Base-by-base conservation (phyloP, 148 eudicot genomes). In the Vaccinium darrowii region DNA sequence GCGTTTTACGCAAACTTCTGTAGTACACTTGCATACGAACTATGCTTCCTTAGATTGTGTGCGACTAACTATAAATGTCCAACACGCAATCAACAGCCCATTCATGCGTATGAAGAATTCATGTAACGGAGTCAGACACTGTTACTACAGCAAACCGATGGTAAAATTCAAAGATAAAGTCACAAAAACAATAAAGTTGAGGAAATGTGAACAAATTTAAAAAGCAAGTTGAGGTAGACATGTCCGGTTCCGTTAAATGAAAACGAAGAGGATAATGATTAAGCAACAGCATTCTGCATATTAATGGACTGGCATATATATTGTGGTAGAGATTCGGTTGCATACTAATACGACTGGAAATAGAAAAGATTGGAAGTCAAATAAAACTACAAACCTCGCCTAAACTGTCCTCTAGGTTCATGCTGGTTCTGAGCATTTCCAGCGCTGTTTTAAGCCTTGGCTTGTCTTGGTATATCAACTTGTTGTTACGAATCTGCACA, bases 401-500 rank as follows among this genome's bases (percentile, higher is more conserved):
- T 86, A 97, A 90, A 88, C 93, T 93, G 39, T 91, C 92, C 85
- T 97, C 99, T 1, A 97, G 98, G 82, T 82, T 83, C 81, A 94
- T 93, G 91, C 99, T 97, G 52, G 99, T 94, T 91, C 99, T 91
- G 54, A 97, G 95, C 99, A 97, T 94, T 87, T 97, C 99, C 25
- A 97, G 90, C 43, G 99, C 99, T 53, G 99, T 97, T 86, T 97
- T 97, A 73, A 97, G 88, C 86, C 99, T 87, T 9, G 99, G 99
- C 89, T 94, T 97, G 89, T 91, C 90, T 88, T 97, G 99, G 84
- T 97, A 97, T 85, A 94, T 94, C 85, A 95, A 84, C 87, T 90
- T 94, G 89, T 95, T 97, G 81, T 91, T 91, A 65, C 99, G 90
- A 67, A 97, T 87, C 99, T 92, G 90, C 83, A 86, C 25, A 77